Conservation (phyloP, 1,284 basidiomycete genomes). For the Rhodotorula sp. region DNA sequence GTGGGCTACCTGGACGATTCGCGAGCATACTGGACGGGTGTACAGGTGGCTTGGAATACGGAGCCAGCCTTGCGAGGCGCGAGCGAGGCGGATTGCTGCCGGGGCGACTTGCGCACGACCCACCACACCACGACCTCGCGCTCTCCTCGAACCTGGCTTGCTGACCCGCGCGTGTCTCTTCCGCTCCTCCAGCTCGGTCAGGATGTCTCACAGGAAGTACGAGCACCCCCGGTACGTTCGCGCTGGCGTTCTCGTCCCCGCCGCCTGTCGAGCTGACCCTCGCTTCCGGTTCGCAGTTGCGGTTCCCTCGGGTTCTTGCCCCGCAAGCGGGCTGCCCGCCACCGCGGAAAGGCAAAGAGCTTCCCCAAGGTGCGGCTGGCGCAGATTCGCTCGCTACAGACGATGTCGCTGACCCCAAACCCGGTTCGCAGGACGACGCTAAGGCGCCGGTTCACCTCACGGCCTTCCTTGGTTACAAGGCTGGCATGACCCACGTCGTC, state of each 20-base stretch:
- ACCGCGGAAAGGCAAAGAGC: slow-evolving; percentile 96
- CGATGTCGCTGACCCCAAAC: not conserved
- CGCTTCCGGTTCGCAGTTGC: slow-evolving; percentile 19
- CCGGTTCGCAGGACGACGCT: slow-evolving; percentile 80
- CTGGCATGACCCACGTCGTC: slow-evolving; percentile 99
- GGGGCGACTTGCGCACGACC: not conserved
- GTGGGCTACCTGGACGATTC: too few relatives aligned
- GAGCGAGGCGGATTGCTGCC: not conserved
- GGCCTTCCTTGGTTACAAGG: slow-evolving; percentile 99
- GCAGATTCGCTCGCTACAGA: too few relatives aligned
- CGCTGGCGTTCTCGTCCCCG: not conserved
- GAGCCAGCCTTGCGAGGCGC: not conserved
- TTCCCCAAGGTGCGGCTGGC: slow-evolving; percentile 91
- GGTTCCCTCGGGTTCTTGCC: slow-evolving; percentile 57
- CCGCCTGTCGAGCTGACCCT: not conserved
- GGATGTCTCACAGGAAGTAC: slow-evolving; percentile 45
- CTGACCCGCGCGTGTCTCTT: slow-evolving; percentile 14
- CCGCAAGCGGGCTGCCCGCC: slow-evolving; percentile 89
- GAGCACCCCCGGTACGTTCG: slow-evolving; percentile 42
- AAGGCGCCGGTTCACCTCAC: slow-evolving; percentile 99
- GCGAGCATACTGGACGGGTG: too few relatives aligned
- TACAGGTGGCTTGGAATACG: not conserved
- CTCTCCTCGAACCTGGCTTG: not conserved
- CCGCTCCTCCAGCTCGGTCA: slow-evolving; percentile 1
- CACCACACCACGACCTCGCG: not conserved